Conservation (phyloP, 805 yeast genomes). For the Ogataea minuta region DNA sequence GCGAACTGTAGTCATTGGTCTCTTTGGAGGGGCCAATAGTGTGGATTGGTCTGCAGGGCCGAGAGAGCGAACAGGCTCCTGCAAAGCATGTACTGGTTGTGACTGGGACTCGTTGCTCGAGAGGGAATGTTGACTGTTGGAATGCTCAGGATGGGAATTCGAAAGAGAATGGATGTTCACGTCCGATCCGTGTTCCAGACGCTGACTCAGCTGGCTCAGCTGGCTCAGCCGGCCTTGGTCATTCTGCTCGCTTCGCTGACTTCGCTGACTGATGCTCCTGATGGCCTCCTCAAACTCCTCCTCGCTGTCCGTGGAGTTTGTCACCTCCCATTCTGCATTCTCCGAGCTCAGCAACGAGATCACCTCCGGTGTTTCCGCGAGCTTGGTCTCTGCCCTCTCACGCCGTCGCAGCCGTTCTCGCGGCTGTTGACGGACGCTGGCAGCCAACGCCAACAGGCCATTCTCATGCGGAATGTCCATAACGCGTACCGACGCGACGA, state of each 20-base stretch:
- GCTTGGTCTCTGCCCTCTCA: background rate
- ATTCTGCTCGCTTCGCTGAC: background rate
- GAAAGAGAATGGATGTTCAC: background rate
- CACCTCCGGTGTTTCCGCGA: slow-evolving; percentile 1
- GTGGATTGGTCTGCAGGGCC: background rate
- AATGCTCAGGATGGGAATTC: background rate
- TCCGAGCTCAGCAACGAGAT: slow-evolving; percentile 3
- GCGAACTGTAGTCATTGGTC: background rate
- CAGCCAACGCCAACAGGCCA: slow-evolving; percentile 5
- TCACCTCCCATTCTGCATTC: slow-evolving; percentile 11
- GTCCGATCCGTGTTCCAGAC: background rate
- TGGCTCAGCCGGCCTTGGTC: background rate
- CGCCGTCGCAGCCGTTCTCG: slow-evolving; percentile 6
- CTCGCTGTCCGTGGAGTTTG: slow-evolving; percentile 12
- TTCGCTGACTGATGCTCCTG: slow-evolving; percentile 2
- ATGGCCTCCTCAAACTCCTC: slow-evolving; percentile 4
- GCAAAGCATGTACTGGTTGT: no score
- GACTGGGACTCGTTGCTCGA: background rate
- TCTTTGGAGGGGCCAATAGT: slow-evolving; percentile 4
- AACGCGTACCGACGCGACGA: slow-evolving; percentile 11
- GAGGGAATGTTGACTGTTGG: no score
- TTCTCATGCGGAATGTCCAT: slow-evolving; percentile 7
- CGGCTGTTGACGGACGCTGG: slow-evolving; percentile 1
- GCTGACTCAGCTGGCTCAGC: background rate
- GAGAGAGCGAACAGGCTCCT: background rate